These are phyloP conservation scores for Tulasnella sp. DNA, from an alignment of 768 basidiomycete species.

Conservation along the genomic window DNA sequence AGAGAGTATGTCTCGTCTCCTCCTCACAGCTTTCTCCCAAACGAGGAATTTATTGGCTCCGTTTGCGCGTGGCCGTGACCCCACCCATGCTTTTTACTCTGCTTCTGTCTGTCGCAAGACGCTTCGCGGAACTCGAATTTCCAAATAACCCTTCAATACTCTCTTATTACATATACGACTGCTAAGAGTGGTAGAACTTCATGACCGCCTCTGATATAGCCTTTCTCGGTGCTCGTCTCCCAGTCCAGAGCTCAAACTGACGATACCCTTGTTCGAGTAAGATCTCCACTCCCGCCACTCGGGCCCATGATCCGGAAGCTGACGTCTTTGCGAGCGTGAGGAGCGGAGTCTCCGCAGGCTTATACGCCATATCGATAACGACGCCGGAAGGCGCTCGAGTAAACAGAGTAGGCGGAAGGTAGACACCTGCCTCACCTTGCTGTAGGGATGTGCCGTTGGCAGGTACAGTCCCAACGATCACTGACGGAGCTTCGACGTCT, in stretches of 20 bases:
- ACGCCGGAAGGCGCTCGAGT: slow-evolving; percentile 61
- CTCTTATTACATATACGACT: not conserved
- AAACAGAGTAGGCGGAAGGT: slow-evolving; percentile 63
- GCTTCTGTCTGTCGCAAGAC: not conserved
- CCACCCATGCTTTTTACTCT: not conserved
- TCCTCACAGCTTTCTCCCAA: not conserved
- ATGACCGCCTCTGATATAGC: slow-evolving; percentile 40
- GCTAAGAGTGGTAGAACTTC: slow-evolving; percentile 36
- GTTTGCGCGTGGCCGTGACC: not conserved
- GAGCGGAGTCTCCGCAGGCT: slow-evolving; percentile 82
- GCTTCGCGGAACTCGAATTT: not conserved
- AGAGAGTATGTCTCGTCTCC: not conserved
- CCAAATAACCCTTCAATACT: not conserved
- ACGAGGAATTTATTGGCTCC: not conserved
- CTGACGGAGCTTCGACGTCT: slow-evolving; percentile 49
- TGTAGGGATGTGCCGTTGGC: slow-evolving; percentile 59
- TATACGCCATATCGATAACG: slow-evolving; percentile 94
- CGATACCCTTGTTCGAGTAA: slow-evolving; percentile 86
- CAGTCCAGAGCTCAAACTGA: slow-evolving; percentile 85
- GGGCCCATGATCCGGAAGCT: slow-evolving; percentile 57
- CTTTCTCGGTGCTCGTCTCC: slow-evolving; percentile 45
- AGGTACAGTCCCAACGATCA: slow-evolving; percentile 91
- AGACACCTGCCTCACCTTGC: slow-evolving; percentile 47
- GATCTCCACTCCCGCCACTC: slow-evolving; percentile 80
- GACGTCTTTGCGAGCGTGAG: slow-evolving; percentile 62